Evolutionary conservation across 768 basidiomycete genomes (phyloP), one percentile per base, ranked within the genome.

Genomic region (Rhodotorula toruloides): DNA sequence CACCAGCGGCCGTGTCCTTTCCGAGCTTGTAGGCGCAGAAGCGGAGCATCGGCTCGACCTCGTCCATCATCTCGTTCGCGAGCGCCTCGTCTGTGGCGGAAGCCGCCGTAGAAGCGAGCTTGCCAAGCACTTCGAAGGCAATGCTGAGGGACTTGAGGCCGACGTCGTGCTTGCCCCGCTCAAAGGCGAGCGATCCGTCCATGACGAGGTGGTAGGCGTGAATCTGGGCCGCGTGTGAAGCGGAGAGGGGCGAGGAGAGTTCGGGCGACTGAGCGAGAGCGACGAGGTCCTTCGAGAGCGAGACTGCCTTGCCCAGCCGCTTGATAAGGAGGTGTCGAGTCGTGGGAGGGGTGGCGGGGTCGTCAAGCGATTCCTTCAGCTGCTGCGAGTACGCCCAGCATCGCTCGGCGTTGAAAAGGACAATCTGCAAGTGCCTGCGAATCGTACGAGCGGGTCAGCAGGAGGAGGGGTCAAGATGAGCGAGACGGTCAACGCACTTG

Each of bases 361-460:
- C 84, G 27, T 80, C 79, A 34, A 57, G 83, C 82, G 57, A 81
- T 77, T n/a, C 81, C 75, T 27, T 76, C 49, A 93, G 84, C 58
- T 90, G 89, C 76, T 93, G 90, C 9, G 91, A 86, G 77, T 91
- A 85, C 2, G 89, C 86, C 86, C 91, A 91, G 37, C 91, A 89
- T 49, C 94, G 85, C 76, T 98, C 94, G 14, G 91, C 84, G 76
- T 96, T 91, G 74, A 92, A 86, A 14, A 97, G 82, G 52, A 92
- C 79, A 17, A 96, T 82, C 72, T 93, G 87, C 10, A 93, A 82
- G 73, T 34, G 58, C 49, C 62, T 77, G 53, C 39, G 32, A 21
- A 39, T 53, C 37, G 31, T 17, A 42, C 44, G 44, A 40, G 52
- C 63, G 63, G 25, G 70, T 46, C 31, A 36, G 53, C n/a, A 36